These are phyloP conservation scores for Arachnomyces sp. DNA, from an alignment of 2,329 filamentous ascomycete species.

Conservation along the genomic window DNA sequence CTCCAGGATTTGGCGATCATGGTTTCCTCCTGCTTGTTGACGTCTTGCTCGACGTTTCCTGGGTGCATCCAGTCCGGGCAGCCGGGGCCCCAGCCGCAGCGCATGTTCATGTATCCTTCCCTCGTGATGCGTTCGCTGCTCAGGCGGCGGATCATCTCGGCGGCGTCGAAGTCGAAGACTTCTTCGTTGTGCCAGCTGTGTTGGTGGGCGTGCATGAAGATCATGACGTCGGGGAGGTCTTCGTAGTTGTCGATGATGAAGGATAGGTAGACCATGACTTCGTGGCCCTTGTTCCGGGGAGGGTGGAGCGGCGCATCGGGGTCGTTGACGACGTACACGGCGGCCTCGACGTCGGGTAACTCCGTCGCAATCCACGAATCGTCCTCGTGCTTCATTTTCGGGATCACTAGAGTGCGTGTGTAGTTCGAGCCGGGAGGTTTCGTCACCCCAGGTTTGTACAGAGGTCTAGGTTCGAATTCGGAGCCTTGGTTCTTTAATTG, in stretches of 20 bases:
- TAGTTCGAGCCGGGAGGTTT: conserved; percentile 43
- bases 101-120: conserved; percentile 52
- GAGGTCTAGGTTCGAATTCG: conserved; percentile 15
- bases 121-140: conserved; percentile 44
- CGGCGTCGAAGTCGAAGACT: conserved; percentile 43
- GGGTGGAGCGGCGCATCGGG: conserved; percentile 42
- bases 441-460: conserved; percentile 27
- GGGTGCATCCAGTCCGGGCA: conserved; percentile 53
- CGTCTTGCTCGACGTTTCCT: conserved; percentile 29
- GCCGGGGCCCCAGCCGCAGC: conserved; percentile 50
- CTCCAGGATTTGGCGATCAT: conserved; percentile 40
- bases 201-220: conserved; percentile 53
- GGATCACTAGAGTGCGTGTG: conserved; percentile 47
- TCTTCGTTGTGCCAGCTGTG: conserved; percentile 54
- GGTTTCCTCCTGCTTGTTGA: conserved; percentile 39
- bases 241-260: conserved; percentile 58
- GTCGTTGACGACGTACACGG: conserved; percentile 48
- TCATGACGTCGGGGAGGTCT: conserved; percentile 47
- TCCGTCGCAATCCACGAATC: conserved; percentile 47
- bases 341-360: conserved; percentile 40
- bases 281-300: conserved; percentile 53
- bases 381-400: conserved; percentile 45
- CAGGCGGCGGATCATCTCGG: conserved; percentile 43
- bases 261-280: conserved; percentile 55
- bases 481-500: conserved; percentile 17